Conservation (phyloP, 2,329 filamentous ascomycete species). For the Periconia digitata region DNA sequence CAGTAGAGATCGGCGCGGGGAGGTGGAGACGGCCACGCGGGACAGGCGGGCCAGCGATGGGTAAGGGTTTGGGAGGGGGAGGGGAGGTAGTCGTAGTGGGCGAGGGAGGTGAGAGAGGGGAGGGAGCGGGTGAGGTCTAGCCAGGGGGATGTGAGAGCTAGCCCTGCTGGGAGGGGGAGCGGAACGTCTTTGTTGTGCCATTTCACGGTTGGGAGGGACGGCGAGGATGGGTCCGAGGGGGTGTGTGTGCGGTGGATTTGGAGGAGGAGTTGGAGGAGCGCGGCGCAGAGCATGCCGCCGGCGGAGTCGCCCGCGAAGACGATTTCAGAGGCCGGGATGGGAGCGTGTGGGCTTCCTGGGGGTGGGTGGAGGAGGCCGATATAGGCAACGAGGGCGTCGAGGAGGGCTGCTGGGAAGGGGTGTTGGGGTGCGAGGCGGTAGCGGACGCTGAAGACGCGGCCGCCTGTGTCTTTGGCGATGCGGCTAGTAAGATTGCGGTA, state of each 20-base stretch:
- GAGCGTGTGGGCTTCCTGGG: conserved; percentile 64
- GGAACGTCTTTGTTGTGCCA: conserved; percentile 63
- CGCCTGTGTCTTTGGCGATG: conserved; percentile 67
- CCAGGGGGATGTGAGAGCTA: conserved; percentile 68
- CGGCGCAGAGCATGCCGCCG: conserved; percentile 70
- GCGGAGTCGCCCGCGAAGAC: conserved; percentile 75
- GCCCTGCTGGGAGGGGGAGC: conserved; percentile 68
- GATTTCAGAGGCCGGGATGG: conserved; percentile 66
- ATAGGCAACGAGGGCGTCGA: conserved; percentile 74
- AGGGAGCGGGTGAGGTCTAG: conserved; percentile 67
- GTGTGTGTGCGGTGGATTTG: conserved; percentile 55
- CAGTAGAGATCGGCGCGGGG: conserved; percentile 53
- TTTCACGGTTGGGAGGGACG: conserved; percentile 46
- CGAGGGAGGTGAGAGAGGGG: conserved; percentile 57
- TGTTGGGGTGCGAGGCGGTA: conserved; percentile 76
- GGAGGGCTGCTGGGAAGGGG: conserved; percentile 71
- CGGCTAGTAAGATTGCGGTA: conserved; percentile 62
- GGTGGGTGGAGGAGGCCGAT: conserved; percentile 73
- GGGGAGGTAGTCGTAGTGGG: conserved; percentile 66
- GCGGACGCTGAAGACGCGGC: conserved; percentile 70
- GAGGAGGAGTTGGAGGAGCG: conserved; percentile 68
- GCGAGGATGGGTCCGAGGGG: conserved; percentile 36
- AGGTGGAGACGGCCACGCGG: conserved; percentile 49
- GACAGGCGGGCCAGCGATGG: conserved; percentile 51
- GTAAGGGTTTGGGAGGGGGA: conserved; percentile 42